These are phyloP conservation scores for Tolypocladium nubicola DNA, from an alignment of 2,329 filamentous ascomycete genomes.

Conservation along the genomic window DNA sequence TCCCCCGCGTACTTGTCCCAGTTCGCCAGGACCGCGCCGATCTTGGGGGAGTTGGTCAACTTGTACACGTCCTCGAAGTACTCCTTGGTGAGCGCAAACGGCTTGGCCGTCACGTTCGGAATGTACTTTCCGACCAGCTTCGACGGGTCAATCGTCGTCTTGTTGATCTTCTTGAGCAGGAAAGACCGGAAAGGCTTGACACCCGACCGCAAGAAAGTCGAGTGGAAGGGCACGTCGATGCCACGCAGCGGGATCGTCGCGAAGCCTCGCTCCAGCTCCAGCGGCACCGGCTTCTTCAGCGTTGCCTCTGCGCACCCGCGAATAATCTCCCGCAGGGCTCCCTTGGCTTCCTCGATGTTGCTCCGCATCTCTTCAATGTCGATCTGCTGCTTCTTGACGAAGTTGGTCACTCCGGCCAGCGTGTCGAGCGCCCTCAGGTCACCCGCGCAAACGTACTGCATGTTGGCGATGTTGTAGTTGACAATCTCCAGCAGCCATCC, in stretches of 20 bases:
- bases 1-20: constrained; percentile 62
- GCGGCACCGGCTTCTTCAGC: constrained; percentile 73
- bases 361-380: constrained; percentile 91
- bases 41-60: constrained; percentile 74
- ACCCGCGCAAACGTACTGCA: constrained; percentile 65
- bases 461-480: constrained; percentile 80
- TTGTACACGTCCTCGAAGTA: constrained; percentile 99
- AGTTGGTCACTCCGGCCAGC: constrained; percentile 77
- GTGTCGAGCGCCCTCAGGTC: constrained; percentile 63
- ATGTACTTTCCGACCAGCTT: constrained; percentile 99
- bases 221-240: constrained; percentile 99
- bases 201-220: constrained; percentile 91
- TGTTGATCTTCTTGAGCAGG: constrained; percentile 99
- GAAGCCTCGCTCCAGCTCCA: constrained; percentile 88
- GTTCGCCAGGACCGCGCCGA: constrained; percentile 74
- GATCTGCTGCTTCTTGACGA: constrained; percentile 91
- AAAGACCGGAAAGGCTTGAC: constrained; percentile 99
- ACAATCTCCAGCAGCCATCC: constrained; percentile 97
- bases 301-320: constrained; percentile 79
- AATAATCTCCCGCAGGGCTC: constrained; percentile 84
- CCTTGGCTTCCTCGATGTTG: constrained; percentile 84
- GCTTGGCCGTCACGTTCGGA: constrained; percentile 92
- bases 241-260: constrained; percentile 94
- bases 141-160: constrained; percentile 93
- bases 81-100: constrained; percentile 92